Evolutionary conservation across 345 rosid species (phyloP).

Genomic region (Bruguiera sexangula): DNA sequence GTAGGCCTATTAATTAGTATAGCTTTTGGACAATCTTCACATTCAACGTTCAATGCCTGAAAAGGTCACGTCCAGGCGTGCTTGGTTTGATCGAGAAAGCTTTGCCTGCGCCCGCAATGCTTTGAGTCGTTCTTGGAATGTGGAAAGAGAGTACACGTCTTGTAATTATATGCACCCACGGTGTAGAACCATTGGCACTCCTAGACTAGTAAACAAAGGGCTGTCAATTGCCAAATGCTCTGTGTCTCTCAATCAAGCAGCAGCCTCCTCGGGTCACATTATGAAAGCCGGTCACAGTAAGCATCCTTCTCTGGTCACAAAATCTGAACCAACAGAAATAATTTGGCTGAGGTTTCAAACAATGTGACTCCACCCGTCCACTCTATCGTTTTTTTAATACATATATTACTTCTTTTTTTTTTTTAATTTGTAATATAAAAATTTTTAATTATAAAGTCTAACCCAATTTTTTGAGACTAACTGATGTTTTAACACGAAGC

Average conservation of each 20-base stretch:
- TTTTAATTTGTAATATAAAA: no score
- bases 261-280: not conserved
- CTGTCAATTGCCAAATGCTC: not conserved
- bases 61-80: constrained; percentile 8
- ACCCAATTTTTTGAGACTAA: no score
- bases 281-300: not conserved
- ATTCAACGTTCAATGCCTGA: constrained; percentile 11
- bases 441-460: no score
- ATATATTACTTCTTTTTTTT: no score
- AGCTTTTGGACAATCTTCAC: not conserved
- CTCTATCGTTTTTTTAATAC: no score
- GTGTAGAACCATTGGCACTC: not conserved
- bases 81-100: not conserved
- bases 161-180: not conserved
- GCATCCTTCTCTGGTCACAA: not conserved
- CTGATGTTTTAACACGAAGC: no score
- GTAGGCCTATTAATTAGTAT: no score
- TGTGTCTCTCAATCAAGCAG: not conserved
- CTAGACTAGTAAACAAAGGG: not conserved
- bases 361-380: no score
- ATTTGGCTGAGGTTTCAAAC: no score
- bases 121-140: not conserved
- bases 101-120: constrained; percentile 10
- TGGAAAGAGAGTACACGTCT: not conserved
- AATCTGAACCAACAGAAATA: no score